Conservation (phyloP, 257 asterid genomes). For the Anisodus acutangulus region DNA sequence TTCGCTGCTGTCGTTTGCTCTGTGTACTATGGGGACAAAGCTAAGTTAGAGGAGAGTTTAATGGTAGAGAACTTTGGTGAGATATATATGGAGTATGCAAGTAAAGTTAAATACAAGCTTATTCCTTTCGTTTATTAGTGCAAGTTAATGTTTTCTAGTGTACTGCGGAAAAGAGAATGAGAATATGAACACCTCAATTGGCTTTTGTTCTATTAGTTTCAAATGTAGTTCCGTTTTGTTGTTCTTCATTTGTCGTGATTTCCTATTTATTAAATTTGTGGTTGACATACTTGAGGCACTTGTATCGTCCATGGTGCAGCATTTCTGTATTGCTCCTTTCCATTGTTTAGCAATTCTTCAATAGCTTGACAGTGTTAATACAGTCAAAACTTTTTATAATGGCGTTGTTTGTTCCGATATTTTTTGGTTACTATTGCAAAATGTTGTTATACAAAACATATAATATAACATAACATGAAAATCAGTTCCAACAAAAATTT, state of each 20-base stretch:
- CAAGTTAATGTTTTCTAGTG: neutral
- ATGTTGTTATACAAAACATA: too few species aligned
- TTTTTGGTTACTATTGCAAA: too few species aligned
- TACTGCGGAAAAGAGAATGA: constrained; percentile 11
- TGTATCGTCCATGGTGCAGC: constrained; percentile 13
- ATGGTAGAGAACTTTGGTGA: constrained; percentile 79
- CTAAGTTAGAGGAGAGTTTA: constrained; percentile 72
- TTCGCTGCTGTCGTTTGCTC: constrained; percentile 58
- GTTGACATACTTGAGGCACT: neutral
- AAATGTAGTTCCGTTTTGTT: constrained; percentile 4
- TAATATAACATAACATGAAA: too few species aligned
- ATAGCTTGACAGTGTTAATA: neutral
- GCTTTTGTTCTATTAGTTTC: constrained; percentile 6
- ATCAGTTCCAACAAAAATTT: too few species aligned
- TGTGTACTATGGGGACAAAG: constrained; percentile 77
- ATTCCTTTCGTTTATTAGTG: constrained; percentile 84
- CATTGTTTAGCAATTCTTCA: constrained; percentile 5
- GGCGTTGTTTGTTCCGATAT: too few species aligned
- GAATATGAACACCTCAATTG: constrained; percentile 9
- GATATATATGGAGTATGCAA: constrained; percentile 62
- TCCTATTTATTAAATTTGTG: neutral
- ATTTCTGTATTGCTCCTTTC: neutral
- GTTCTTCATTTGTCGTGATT: neutral
- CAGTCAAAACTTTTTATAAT: too few species aligned
- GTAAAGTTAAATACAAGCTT: constrained; percentile 71